Evolutionary conservation across 768 basidiomycete genomes (phyloP).

Genomic region (Ramaria sp.): DNA sequence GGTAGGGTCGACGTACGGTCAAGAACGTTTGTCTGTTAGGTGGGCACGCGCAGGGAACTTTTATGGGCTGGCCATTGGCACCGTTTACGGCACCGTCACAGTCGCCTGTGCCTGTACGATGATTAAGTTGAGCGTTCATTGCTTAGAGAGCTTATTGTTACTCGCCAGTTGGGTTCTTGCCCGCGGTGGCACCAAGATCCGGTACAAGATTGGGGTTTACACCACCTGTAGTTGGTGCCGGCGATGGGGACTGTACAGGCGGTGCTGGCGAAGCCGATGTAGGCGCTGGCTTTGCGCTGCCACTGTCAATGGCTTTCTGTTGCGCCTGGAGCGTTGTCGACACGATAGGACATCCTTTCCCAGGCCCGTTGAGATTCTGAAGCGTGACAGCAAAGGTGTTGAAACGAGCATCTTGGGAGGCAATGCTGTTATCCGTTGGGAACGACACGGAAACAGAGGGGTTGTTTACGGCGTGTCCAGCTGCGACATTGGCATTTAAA

Average conservation of each 20-base stretch:
- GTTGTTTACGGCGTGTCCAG: constrained; percentile 19
- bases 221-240: background rate
- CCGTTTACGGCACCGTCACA: constrained; percentile 56
- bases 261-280: background rate
- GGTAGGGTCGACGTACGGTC: constrained; percentile 29
- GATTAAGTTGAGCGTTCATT: constrained; percentile 14
- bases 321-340: constrained; percentile 15
- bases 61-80: constrained; percentile 42
- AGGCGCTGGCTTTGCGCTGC: background rate
- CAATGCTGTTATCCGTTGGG: constrained; percentile 14
- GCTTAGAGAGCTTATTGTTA: constrained; percentile 5
- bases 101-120: constrained; percentile 42
- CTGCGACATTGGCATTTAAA: constrained; percentile 15
- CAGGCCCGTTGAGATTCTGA: constrained; percentile 20
- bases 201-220: constrained; percentile 22
- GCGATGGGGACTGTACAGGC: background rate
- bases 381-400: constrained; percentile 16
- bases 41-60: constrained; percentile 60
- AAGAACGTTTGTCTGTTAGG: constrained; percentile 22
- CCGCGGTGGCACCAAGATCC: constrained; percentile 44
- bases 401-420: constrained; percentile 15
- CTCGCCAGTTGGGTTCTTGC: constrained; percentile 50
- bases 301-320: constrained; percentile 1
- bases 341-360: constrained; percentile 17
- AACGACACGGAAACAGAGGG: constrained; percentile 17